Evolutionary conservation across 495 filamentous ascomycete genomes (phyloP).

Genomic region (Parathielavia hyrcaniae): DNA sequence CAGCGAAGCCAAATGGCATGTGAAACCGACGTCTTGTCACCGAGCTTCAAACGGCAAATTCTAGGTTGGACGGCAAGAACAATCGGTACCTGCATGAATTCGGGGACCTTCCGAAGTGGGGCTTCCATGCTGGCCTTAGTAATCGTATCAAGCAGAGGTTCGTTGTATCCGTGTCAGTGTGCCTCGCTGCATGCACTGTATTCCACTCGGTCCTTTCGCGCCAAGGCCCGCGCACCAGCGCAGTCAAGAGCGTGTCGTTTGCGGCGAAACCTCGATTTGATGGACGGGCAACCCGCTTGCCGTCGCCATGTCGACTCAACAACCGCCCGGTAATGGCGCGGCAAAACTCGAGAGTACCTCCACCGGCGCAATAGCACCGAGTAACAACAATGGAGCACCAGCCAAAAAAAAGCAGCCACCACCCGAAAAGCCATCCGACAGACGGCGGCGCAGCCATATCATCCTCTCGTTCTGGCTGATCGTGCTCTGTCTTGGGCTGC

Average conservation of each 20-base stretch:
- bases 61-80: too few species aligned
- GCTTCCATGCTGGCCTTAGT: too few species aligned
- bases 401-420: constrained; percentile 49
- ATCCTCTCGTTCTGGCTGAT: constrained; percentile 89
- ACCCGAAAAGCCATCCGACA: constrained; percentile 64
- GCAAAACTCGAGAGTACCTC: constrained; percentile 4
- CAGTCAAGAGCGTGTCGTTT: constrained; percentile 3
- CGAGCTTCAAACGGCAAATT: too few species aligned
- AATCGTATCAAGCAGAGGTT: too few species aligned
- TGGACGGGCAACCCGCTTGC: constrained; percentile 14
- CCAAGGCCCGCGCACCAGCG: neutral
- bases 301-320: constrained; percentile 30
- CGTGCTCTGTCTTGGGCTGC: constrained; percentile 75
- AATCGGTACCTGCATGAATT: too few species aligned
- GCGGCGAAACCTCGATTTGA: neutral
- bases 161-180: too few species aligned
- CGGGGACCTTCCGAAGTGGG: too few species aligned
- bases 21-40: too few species aligned
- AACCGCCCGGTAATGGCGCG: constrained; percentile 19
- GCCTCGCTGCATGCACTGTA: too few species aligned
- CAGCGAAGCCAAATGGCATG: too few species aligned
- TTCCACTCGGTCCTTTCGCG: neutral
- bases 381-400: neutral
- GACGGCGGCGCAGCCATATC: constrained; percentile 62
- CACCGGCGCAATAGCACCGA: neutral